Percentiles rank a stretch among this genome's conserved stretches.
Evolutionary conservation across 1,284 basidiomycete species (phyloP).

Genomic region (Tylopilus orsonianus): DNA sequence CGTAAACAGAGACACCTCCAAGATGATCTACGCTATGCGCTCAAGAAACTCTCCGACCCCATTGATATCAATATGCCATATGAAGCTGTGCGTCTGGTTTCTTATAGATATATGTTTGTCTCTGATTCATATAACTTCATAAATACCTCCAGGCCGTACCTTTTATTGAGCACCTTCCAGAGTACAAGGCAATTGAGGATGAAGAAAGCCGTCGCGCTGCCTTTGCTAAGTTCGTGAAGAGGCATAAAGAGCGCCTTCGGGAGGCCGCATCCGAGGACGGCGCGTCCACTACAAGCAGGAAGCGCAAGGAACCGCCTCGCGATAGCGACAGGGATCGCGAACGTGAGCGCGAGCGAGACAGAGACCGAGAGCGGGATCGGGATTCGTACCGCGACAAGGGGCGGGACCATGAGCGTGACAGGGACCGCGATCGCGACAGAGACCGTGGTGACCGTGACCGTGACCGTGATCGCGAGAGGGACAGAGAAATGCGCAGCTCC

Average conservation of each 20-base stretch:
- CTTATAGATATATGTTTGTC: neutral
- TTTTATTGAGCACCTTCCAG: conserved; percentile 74
- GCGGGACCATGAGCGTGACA: conserved; percentile 35
- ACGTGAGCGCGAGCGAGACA: conserved; percentile 42
- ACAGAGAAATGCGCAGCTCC: conserved; percentile 34
- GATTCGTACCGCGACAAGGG: conserved; percentile 34
- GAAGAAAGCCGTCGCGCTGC: conserved; percentile 79
- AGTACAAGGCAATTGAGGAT: conserved; percentile 81
- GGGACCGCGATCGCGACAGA: conserved; percentile 42
- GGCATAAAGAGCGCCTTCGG: conserved; percentile 83
- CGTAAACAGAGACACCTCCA: conserved; percentile 83
- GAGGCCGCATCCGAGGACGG: conserved; percentile 80
- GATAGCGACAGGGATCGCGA: conserved; percentile 44
- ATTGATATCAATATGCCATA: conserved; percentile 73
- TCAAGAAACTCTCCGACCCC: conserved; percentile 84
- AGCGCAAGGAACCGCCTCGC: conserved; percentile 66
- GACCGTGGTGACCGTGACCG: conserved; percentile 41
- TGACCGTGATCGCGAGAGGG: conserved; percentile 47
- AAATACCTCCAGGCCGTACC: conserved; percentile 55
- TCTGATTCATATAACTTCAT: neutral
- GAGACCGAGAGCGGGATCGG: conserved; percentile 40
- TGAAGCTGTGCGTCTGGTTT: conserved; percentile 61
- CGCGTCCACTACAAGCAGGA: conserved; percentile 71
- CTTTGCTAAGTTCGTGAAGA: conserved; percentile 81
- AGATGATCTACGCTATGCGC: conserved; percentile 94